Conservation (phyloP, 495 filamentous ascomycete species). For the Daldinia caldariorum region DNA sequence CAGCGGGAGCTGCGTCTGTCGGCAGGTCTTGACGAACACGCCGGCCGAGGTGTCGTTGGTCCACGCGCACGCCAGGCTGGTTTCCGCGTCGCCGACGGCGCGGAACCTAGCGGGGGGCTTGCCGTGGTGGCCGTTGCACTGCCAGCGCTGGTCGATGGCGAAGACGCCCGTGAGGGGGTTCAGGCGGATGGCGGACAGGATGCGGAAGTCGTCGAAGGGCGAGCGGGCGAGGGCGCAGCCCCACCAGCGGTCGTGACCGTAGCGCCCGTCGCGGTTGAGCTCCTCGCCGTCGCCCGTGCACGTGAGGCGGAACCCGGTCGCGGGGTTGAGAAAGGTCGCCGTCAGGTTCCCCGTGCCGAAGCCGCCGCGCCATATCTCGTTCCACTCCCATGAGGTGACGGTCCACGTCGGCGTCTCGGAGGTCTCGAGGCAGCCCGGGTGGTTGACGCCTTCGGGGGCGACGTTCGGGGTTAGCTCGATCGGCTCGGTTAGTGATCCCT, state of each 20-base stretch:
- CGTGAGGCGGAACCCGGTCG: slow-evolving; percentile 28
- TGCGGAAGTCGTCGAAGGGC: slow-evolving; percentile 26
- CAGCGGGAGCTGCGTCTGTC: slow-evolving; percentile 17
- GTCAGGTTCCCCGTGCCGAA: slow-evolving; percentile 31
- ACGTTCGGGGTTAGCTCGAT: slow-evolving; percentile 40
- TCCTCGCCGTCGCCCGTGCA: slow-evolving; percentile 38
- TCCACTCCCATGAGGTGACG: slow-evolving; percentile 37
- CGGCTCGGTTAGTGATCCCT: slow-evolving; percentile 33
- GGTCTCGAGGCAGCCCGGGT: slow-evolving; percentile 32
- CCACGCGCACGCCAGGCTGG: slow-evolving; percentile 29
- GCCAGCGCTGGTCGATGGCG: slow-evolving; percentile 36
- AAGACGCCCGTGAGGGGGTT: slow-evolving; percentile 32
- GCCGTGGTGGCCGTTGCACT: slow-evolving; percentile 27
- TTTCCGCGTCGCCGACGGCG: slow-evolving; percentile 14
- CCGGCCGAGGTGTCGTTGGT: slow-evolving; percentile 22
- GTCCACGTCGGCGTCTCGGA: slow-evolving; percentile 34
- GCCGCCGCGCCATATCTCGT: slow-evolving; percentile 27
- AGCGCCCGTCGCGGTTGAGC: slow-evolving; percentile 35
- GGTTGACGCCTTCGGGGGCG: slow-evolving; percentile 37
- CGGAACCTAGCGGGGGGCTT: slow-evolving; percentile 25
- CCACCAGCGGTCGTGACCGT: slow-evolving; percentile 34
- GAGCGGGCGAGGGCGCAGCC: slow-evolving; percentile 13
- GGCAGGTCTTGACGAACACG: slow-evolving; percentile 19
- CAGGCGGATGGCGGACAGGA: slow-evolving; percentile 24
- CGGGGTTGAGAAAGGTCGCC: slow-evolving; percentile 25